Percentiles rank a stretch among this genome's conserved stretches.
Conservation (phyloP, 805 yeast species). For the Nadsonia fulvescens region DNA sequence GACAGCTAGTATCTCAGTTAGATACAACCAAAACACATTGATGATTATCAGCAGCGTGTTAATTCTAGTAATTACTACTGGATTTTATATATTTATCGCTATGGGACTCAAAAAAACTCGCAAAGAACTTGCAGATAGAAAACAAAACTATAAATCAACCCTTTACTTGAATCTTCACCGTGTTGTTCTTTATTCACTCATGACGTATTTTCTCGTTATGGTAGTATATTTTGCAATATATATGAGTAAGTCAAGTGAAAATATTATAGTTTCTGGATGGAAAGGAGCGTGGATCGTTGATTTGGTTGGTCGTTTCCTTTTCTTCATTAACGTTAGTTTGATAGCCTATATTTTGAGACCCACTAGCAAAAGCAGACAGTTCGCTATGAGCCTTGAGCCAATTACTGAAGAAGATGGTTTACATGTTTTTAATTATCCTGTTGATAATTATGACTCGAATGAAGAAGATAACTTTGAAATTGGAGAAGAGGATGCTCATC, state of each 20-base stretch:
- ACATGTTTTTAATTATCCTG: too few species aligned
- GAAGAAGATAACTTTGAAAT: too few species aligned
- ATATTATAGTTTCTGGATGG: constrained; percentile 67
- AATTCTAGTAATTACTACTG: constrained; percentile 50
- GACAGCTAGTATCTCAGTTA: constrained; percentile 35
- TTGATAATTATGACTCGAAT: too few species aligned
- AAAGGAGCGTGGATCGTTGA: constrained; percentile 98
- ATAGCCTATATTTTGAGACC: constrained; percentile 95
- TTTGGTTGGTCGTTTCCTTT: too few species aligned
- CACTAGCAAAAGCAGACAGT: constrained; percentile 81
- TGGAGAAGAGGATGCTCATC: too few species aligned
- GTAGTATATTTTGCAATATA: constrained; percentile 59
- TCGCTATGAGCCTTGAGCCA: constrained; percentile 85
- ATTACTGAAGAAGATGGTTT: constrained; percentile 55
- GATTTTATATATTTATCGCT: constrained; percentile 59
- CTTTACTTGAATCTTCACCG: constrained; percentile 70
- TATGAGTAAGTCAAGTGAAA: constrained; percentile 81
- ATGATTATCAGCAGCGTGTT: constrained; percentile 30
- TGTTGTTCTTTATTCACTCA: constrained; percentile 52
- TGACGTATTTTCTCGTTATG: constrained; percentile 40
- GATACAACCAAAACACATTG: constrained; percentile 28
- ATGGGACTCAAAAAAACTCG: constrained; percentile 61
- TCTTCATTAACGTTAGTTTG: constrained; percentile 65
- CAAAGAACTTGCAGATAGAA: constrained; percentile 55
- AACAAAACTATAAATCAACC: constrained; percentile 76